Evolutionary conservation across 2,329 filamentous ascomycete species (phyloP), one percentile per base, ranked within the genome.

Genomic region (Cordyceps militaris): DNA sequence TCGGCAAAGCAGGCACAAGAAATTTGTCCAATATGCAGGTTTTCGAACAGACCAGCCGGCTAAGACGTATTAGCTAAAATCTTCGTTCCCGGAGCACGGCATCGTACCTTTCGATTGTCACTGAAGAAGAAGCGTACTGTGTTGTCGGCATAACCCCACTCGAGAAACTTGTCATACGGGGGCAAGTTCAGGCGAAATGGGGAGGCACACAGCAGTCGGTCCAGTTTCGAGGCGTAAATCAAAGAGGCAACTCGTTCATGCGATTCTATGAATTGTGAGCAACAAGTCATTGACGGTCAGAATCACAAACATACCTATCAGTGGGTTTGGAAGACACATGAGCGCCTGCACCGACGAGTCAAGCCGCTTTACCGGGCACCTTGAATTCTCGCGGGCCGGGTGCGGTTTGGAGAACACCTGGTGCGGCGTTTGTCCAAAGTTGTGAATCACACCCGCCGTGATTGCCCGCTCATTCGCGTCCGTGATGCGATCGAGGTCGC

Each of bases 381-480:
- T 77, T 4, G 80, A 73, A 57, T 88, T 81, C 63, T 96, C 91
- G 14, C 87, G 83, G n/a, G 82, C 74, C 3, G 88, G 86, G 70
- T 99, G 94, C 13, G 88, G 79, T 59, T 87, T 87, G 46, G 84
- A 82, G 70, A 97, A 99, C 16, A 97, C 88, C 70, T 99, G 95
- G 65, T 95, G 89, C 1, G 95, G 94, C 1, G 95, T 99, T 70
- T 99, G 94, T 0, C 94, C 94, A 71, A 99, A 99, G 65, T 97
- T 97, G 72, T 99, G 93, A 65, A 99, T 97, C 64, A 97, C 96
- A 34, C 91, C 91, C 56, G 96, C 97, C 0, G 91, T 93, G 5
- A 93, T 89, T 7, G 91, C 79, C 44, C 91, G 82, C 71, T 97
- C 92, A 57, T 93, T 84, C 0, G 89, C 88, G 67, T 97, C 93